Evolutionary conservation across 1,139 yeast species (phyloP), one percentile per base, ranked within the genome.

Genomic region (Geotrichum histeridarum): DNA sequence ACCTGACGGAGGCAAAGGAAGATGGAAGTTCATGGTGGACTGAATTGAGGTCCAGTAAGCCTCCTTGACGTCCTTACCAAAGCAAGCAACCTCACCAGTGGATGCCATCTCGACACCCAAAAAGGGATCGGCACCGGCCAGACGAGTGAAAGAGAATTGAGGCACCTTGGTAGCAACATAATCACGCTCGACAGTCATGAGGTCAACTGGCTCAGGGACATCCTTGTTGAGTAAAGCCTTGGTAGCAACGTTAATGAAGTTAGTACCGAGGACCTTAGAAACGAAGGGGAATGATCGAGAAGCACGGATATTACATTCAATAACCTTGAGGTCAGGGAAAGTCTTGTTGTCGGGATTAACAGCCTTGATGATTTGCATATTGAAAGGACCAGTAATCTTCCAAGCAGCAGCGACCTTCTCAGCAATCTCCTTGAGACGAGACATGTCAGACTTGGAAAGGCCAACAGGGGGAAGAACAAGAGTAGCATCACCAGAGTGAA

Each of bases 41-140:
- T 93, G 98, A 64, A 93, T 82, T 12, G 98, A 86, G 41, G 97
- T 86, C 98, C 98, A 93, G 78, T 93, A 93, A 41, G 98, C 96
- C 73, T 93, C 99, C 59, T 80, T 69, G 61, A 85, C 73, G 71
- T 89, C 85, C 61, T 77, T 77, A 66, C 99, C 99, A 69, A 93
- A 93, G 70, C 96, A 87, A 30, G 99, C 99, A 68, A 93, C 86
- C 76, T 93, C 99, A 71, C 99, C 99, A 50, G 99, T 93, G 12
- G 98, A 91, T 6, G 98, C 86, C 99, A 93, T 93, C 76, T 93
- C 99, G 62, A 93, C 99, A 58, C 99, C 99, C 68, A 93, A 79
- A 79, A 87, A 90, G 61, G 99, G 99, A 72, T 93, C 99, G 48
- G 99, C 99, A 62, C 99, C 99, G 12, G 98, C 97, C 66, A 93